Conservation (phyloP, 1,284 basidiomycete species). For the Ganoderma sinense region DNA sequence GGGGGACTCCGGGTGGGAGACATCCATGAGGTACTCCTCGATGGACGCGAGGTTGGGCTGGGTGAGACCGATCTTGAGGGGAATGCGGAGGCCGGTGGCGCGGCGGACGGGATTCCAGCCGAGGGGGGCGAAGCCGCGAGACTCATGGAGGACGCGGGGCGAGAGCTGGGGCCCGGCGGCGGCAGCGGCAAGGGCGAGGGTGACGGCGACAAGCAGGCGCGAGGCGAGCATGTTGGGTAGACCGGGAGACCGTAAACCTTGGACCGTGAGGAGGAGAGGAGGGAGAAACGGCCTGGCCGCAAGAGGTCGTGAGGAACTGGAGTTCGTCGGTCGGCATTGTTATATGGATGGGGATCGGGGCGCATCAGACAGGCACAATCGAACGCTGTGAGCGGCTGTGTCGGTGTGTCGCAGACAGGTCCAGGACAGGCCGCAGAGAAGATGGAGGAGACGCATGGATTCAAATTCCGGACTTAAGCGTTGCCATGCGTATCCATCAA, state of each 20-base stretch:
- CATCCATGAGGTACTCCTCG: conserved; percentile 51
- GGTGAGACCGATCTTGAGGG: conserved; percentile 54
- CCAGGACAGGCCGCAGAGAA: no score
- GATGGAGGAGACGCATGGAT: not conserved
- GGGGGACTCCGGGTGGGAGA: conserved; percentile 52
- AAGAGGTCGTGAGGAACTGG: not conserved
- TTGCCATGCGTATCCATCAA: conserved; percentile 6
- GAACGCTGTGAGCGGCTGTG: not conserved
- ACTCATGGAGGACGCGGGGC: conserved; percentile 49
- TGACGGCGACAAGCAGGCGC: conserved; percentile 25
- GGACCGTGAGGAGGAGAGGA: not conserved
- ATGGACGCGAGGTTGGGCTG: conserved; percentile 52
- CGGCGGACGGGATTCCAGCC: conserved; percentile 47
- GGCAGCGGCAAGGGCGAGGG: conserved; percentile 17
- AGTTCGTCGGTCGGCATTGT: not conserved
- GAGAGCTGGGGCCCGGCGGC: conserved; percentile 27
- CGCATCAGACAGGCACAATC: conserved; percentile 7
- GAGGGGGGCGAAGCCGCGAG: conserved; percentile 41
- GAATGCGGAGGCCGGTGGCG: conserved; percentile 42
- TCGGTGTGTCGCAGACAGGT: not conserved
- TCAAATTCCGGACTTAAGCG: not conserved
- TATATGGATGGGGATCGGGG: not conserved
- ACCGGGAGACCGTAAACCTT: not conserved
- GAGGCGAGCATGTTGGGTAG: conserved; percentile 22
- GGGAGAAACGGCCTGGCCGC: conserved; percentile 5